phyloP scores from a whole-genome alignment of 2,329 filamentous ascomycete genomes.

The Penicillium sp. region DNA sequence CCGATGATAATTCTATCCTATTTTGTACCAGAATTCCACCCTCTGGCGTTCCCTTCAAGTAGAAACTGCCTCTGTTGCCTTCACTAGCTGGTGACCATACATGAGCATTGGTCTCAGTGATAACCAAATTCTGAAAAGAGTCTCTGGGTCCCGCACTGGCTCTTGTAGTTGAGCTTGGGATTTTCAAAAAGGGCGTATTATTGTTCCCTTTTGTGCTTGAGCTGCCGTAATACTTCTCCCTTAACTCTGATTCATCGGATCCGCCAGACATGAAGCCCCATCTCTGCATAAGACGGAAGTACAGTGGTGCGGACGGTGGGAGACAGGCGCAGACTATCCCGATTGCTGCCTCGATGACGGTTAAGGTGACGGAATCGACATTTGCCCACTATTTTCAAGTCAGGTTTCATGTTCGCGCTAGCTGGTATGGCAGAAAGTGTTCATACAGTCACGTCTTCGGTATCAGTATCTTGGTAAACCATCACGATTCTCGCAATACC shows the following conservation, averaged over 20 bases:
- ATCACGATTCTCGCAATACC: not conserved
- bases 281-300: not conserved
- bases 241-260: not conserved
- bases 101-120: not conserved
- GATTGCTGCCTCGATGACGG: not conserved
- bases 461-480: not conserved
- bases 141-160: not conserved
- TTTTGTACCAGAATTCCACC: not conserved
- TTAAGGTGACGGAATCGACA: not conserved
- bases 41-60: not conserved
- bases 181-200: not conserved
- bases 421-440: not conserved
- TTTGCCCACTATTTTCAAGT: not conserved
- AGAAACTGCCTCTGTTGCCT: not conserved
- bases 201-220: not conserved
- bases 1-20: not conserved
- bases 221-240: not conserved
- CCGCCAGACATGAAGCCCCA: not conserved
- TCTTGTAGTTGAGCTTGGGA: not conserved
- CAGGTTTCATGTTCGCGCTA: not conserved
- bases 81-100: not conserved
- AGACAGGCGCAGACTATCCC: constrained; percentile 3
- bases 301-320: not conserved
- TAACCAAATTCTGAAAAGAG: not conserved
- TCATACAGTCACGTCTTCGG: not conserved